Conservation (phyloP, 495 filamentous ascomycete genomes). For the Monascus purpureus region DNA sequence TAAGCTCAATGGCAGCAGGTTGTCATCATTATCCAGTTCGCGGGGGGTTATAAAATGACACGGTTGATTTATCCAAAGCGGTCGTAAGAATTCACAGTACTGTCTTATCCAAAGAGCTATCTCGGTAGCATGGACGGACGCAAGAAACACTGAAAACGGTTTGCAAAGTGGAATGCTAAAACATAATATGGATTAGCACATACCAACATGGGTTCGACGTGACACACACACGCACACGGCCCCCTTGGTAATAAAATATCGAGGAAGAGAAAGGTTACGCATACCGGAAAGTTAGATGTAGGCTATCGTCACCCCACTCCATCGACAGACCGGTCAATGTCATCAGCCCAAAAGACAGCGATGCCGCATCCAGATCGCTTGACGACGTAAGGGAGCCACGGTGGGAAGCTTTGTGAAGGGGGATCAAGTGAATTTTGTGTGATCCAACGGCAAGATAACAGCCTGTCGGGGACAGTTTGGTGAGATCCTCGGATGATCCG, state of each 20-base stretch:
- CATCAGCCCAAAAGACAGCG: constrained; percentile 60
- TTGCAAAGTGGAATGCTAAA: constrained; percentile 49
- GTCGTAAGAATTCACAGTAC: constrained; percentile 64
- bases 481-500: constrained; percentile 60
- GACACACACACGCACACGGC: no score
- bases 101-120: constrained; percentile 63
- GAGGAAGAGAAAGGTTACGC: constrained; percentile 2
- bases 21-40: constrained; percentile 44
- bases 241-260: no score
- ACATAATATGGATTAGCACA: not conserved
- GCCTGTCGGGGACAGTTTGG: constrained; percentile 54
- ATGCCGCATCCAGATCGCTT: constrained; percentile 30
- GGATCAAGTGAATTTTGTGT: constrained; percentile 69
- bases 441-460: constrained; percentile 80
- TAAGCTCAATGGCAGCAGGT: constrained; percentile 36
- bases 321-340: constrained; percentile 55
- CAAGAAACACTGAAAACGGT: constrained; percentile 53
- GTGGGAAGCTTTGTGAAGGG: constrained; percentile 47
- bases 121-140: constrained; percentile 62
- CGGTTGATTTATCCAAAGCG: constrained; percentile 64
- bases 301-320: constrained; percentile 64
- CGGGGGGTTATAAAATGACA: constrained; percentile 49
- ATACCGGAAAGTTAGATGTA: constrained; percentile 73
- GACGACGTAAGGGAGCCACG: constrained; percentile 42
- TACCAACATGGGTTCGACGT: not conserved